Percentiles rank a stretch among this genome's conserved stretches.
phyloP scores from a whole-genome alignment of 73 alveolate species.

The Tetrahymena borealis region DNA sequence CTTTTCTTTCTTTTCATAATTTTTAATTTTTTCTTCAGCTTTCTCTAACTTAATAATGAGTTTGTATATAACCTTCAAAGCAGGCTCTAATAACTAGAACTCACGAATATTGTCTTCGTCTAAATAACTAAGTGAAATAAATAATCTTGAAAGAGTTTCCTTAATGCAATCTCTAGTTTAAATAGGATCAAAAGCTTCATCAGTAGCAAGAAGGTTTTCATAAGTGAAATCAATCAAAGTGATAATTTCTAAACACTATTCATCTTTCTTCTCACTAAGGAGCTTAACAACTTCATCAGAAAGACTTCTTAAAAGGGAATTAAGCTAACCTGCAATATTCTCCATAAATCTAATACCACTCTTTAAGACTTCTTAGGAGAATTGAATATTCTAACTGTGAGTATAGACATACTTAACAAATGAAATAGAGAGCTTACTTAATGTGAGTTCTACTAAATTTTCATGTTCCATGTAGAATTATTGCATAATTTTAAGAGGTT shows the following conservation, averaged over 20 bases:
- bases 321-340: not conserved
- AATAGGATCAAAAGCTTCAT: not conserved
- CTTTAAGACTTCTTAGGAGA: not conserved
- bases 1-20: not conserved
- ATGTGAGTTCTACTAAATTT: constrained; percentile 23
- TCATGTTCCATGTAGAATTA: constrained; percentile 46
- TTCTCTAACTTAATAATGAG: not conserved
- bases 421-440: constrained; percentile 9
- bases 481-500: constrained; percentile 21
- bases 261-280: not conserved
- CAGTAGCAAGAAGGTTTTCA: not conserved
- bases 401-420: constrained; percentile 16
- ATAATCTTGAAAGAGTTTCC: not conserved
- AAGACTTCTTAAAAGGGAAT: not conserved
- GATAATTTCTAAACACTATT: not conserved
- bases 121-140: not conserved
- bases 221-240: not conserved
- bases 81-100: not conserved
- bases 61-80: not conserved
- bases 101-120: not conserved
- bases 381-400: not conserved
- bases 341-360: not conserved
- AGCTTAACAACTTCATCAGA: not conserved
- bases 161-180: not conserved
- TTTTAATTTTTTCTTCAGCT: not conserved